phyloP scores from a whole-genome alignment of 176 grass and related monocot genomes.

The Raddia guianensis region DNA sequence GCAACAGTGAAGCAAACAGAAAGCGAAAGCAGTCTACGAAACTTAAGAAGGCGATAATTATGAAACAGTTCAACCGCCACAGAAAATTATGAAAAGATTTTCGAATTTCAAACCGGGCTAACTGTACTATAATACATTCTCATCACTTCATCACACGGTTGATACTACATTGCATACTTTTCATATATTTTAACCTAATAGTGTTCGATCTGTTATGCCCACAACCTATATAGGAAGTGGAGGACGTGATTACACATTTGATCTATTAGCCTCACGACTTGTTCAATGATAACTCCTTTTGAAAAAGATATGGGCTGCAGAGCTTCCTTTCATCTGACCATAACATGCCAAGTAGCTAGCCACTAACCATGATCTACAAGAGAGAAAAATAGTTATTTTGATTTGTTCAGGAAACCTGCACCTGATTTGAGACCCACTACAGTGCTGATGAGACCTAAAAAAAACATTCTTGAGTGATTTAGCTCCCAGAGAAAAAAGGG shows the following conservation, averaged over 20 bases:
- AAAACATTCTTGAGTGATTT: background rate
- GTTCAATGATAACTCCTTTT: slow-evolving; percentile 25
- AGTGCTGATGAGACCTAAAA: background rate
- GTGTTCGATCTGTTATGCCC: background rate
- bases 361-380: slow-evolving; percentile 34
- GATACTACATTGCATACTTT: background rate
- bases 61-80: too few relatives aligned
- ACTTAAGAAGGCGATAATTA: too few relatives aligned
- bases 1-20: slow-evolving; percentile 16
- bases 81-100: too few relatives aligned
- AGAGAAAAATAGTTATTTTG: background rate
- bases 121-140: background rate
- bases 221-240: slow-evolving; percentile 9
- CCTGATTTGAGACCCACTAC: background rate
- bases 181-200: background rate
- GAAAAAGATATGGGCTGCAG: background rate
- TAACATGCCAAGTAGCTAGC: slow-evolving; percentile 20
- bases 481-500: background rate
- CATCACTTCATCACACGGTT: background rate
- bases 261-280: slow-evolving; percentile 3
- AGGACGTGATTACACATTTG: slow-evolving; percentile 23
- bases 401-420: background rate
- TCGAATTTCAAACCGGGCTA: too few relatives aligned
- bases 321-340: background rate
- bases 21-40: background rate